Evolutionary conservation across 371 early-diverging fungal species (phyloP).

Genomic region (Haplosporangium sp.): DNA sequence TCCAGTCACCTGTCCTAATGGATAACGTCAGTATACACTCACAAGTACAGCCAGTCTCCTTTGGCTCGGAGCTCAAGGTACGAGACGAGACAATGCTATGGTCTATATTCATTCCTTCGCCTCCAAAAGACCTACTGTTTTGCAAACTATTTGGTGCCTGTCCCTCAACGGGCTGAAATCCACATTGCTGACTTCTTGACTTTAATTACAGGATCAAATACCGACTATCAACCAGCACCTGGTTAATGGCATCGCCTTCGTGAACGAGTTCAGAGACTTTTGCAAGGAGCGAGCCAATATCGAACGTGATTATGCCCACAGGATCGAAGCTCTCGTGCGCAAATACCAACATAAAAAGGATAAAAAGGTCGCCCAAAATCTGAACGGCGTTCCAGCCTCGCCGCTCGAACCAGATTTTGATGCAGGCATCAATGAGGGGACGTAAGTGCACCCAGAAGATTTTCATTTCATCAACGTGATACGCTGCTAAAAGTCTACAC

Average conservation of each 20-base stretch:
- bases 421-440: constrained; percentile 26
- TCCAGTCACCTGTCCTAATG: constrained; percentile 5
- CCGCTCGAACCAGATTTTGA: constrained; percentile 53
- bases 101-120: too few species aligned
- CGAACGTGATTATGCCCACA: constrained; percentile 81
- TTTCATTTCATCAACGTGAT: background rate
- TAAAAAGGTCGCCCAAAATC: constrained; percentile 41
- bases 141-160: too few species aligned
- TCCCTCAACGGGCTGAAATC: background rate
- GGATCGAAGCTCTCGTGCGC: constrained; percentile 74
- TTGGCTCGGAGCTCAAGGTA: constrained; percentile 54
- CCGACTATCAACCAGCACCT: constrained; percentile 68
- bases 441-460: constrained; percentile 36
- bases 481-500: too few species aligned
- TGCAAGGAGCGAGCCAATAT: constrained; percentile 77
- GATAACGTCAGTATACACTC: constrained; percentile 26
- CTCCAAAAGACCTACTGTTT: too few species aligned
- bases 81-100: constrained; percentile 3
- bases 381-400: constrained; percentile 40
- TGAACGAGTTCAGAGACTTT: constrained; percentile 79
- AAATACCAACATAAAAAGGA: constrained; percentile 64
- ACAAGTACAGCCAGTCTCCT: constrained; percentile 27
- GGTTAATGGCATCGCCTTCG: constrained; percentile 68
- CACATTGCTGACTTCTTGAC: background rate
- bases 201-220: constrained; percentile 63